Percentiles rank a stretch among this genome's conserved stretches.
Conservation (phyloP, 2,329 filamentous ascomycete species). For the Scedosporium apiospermum region DNA sequence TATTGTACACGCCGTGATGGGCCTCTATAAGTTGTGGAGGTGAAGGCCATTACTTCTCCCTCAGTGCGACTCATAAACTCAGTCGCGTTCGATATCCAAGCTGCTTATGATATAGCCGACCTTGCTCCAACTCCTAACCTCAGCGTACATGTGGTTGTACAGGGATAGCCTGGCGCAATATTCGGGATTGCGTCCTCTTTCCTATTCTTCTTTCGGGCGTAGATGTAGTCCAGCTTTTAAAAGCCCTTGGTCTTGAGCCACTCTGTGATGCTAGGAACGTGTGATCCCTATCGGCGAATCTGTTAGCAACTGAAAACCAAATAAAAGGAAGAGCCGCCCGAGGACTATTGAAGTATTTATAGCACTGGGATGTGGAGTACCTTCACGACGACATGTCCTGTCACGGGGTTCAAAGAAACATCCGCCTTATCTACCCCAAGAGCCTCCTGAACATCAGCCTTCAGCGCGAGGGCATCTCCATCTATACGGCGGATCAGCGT, state of each 20-base stretch:
- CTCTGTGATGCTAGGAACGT: constrained; percentile 6
- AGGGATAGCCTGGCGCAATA: neutral
- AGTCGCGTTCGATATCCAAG: neutral
- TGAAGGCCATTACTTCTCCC: neutral
- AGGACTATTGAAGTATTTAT: neutral
- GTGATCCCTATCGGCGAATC: neutral
- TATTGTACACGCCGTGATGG: neutral
- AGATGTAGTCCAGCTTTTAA: constrained; percentile 12
- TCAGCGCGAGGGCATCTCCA: constrained; percentile 57
- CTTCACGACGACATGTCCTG: constrained; percentile 66
- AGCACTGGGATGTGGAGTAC: constrained; percentile 29
- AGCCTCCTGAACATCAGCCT: constrained; percentile 42
- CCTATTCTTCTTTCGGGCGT: too few species aligned
- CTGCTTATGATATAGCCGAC: neutral
- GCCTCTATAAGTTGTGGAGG: neutral
- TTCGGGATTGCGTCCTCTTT: neutral
- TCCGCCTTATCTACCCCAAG: constrained; percentile 48
- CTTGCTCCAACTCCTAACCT: neutral
- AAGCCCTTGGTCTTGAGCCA: constrained; percentile 27
- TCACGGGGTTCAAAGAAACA: constrained; percentile 48
- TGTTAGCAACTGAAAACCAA: neutral
- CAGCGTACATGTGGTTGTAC: neutral
- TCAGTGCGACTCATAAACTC: neutral
- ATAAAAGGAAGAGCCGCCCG: neutral
- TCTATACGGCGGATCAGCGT: constrained; percentile 73